These are phyloP conservation scores for Papiliotrema fonsecae DNA, from an alignment of 1,284 basidiomycete genomes.

Conservation along the genomic window DNA sequence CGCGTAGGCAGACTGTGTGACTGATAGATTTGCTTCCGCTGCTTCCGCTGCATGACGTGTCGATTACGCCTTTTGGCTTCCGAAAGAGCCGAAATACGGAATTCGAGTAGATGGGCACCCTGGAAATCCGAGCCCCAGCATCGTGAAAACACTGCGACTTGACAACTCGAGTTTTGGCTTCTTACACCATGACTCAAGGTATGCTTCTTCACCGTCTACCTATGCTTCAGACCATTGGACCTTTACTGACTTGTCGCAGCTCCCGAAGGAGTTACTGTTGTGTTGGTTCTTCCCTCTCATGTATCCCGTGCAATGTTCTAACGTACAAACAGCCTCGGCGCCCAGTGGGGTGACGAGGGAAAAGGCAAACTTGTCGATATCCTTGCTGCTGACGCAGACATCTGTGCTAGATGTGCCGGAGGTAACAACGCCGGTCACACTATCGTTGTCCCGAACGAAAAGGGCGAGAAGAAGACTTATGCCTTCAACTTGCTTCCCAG, in stretches of 20 bases:
- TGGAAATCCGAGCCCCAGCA: too few species aligned
- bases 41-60: neutral
- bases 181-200: slow-evolving; percentile 6
- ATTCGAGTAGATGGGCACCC: too few species aligned
- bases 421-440: slow-evolving; percentile 99
- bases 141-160: neutral
- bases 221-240: too few species aligned
- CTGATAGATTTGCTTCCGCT: too few species aligned
- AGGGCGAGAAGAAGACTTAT: slow-evolving; percentile 71
- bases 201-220: neutral
- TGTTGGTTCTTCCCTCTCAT: slow-evolving; percentile 20
- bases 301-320: neutral
- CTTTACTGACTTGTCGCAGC: too few species aligned
- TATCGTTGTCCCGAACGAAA: slow-evolving; percentile 75
- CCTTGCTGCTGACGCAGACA: slow-evolving; percentile 77
- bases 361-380: slow-evolving; percentile 96
- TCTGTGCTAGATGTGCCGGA: slow-evolving; percentile 94
- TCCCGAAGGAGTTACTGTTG: slow-evolving; percentile 39
- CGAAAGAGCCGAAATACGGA: too few species aligned
- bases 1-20: neutral
- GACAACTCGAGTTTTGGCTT: neutral
- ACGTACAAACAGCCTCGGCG: slow-evolving; percentile 57
- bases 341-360: slow-evolving; percentile 95
- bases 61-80: neutral
- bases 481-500: slow-evolving; percentile 95